A percentile compares a stretch with the other conserved stretches of the same genome.
Conservation (phyloP, 2,329 filamentous ascomycete genomes). For the Diaporthe sp. region DNA sequence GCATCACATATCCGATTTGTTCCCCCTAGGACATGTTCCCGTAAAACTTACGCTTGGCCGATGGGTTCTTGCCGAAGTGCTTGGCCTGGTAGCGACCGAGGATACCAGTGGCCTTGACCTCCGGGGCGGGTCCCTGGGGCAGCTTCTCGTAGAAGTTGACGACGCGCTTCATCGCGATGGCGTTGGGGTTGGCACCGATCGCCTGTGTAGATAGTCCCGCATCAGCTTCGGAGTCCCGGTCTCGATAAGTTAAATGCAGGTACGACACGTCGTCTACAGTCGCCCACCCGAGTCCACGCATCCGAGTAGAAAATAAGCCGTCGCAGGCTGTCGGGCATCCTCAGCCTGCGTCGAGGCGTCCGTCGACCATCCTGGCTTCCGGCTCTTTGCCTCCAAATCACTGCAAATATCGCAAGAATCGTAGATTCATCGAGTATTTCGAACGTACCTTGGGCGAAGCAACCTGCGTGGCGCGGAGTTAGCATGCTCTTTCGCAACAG, state of each 20-base stretch:
- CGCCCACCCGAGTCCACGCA: background rate
- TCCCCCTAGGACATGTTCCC: background rate
- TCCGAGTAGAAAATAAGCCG: background rate
- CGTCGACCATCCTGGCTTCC: background rate
- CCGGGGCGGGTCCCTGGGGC: slow-evolving; percentile 89
- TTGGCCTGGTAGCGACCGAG: slow-evolving; percentile 88
- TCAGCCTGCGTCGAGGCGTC: background rate
- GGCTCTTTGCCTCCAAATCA: background rate
- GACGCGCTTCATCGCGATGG: slow-evolving; percentile 96
- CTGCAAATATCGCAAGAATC: background rate
- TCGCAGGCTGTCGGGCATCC: background rate
- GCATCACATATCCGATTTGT: background rate
- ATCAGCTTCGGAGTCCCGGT: slow-evolving; percentile 16
- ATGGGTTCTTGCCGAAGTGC: slow-evolving; percentile 97
- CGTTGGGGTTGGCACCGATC: slow-evolving; percentile 94
- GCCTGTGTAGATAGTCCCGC: slow-evolving; percentile 68
- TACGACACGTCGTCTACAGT: background rate
- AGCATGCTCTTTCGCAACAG: slow-evolving; percentile 48
- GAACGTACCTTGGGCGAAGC: slow-evolving; percentile 85
- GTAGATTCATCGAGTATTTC: slow-evolving; percentile 30
- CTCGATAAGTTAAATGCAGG: background rate
- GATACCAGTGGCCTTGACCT: slow-evolving; percentile 83
- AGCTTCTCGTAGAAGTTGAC: slow-evolving; percentile 99
- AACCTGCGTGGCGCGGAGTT: slow-evolving; percentile 66
- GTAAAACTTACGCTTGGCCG: slow-evolving; percentile 83